Evolutionary conservation across 768 basidiomycete species (phyloP).

Genomic region (Suillus subaureus): DNA sequence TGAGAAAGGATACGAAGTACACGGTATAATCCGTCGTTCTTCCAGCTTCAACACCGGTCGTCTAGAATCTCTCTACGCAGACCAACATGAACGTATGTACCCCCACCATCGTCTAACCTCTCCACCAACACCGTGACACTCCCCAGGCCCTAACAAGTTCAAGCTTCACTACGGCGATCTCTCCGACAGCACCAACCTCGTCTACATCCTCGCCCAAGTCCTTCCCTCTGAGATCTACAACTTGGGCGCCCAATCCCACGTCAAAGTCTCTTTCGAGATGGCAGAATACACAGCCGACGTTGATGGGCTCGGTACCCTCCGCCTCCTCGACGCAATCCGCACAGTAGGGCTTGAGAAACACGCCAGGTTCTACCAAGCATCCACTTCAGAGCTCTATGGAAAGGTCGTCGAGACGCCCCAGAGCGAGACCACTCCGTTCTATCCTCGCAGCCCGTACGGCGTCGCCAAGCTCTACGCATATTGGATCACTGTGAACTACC

Average conservation of each 20-base stretch:
- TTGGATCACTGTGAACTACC: constrained; percentile 91
- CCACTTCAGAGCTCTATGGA: constrained; percentile 96
- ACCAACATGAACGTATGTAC: constrained; percentile 85
- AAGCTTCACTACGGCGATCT: constrained; percentile 91
- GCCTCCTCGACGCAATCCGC: constrained; percentile 93
- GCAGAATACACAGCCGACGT: constrained; percentile 98
- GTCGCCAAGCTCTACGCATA: constrained; percentile 93
- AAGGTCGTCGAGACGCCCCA: constrained; percentile 96
- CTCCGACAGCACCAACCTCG: constrained; percentile 95
- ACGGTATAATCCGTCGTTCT: constrained; percentile 95
- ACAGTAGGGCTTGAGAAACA: constrained; percentile 94
- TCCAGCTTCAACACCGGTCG: constrained; percentile 98
- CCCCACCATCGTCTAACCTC: constrained; percentile 9
- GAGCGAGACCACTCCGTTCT: constrained; percentile 95
- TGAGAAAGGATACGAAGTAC: constrained; percentile 87
- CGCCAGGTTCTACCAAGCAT: constrained; percentile 96
- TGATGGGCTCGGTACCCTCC: constrained; percentile 92
- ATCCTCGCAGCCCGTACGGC: constrained; percentile 97
- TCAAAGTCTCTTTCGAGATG: constrained; percentile 99
- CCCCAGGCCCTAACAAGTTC: constrained; percentile 71
- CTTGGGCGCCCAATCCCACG: constrained; percentile 95
- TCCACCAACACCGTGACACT: background rate
- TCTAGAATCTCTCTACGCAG: constrained; percentile 89
- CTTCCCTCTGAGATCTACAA: constrained; percentile 99
- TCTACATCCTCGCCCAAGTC: constrained; percentile 93